Conservation (phyloP, 495 filamentous ascomycete species). For the Aspergillus haitiensis region DNA sequence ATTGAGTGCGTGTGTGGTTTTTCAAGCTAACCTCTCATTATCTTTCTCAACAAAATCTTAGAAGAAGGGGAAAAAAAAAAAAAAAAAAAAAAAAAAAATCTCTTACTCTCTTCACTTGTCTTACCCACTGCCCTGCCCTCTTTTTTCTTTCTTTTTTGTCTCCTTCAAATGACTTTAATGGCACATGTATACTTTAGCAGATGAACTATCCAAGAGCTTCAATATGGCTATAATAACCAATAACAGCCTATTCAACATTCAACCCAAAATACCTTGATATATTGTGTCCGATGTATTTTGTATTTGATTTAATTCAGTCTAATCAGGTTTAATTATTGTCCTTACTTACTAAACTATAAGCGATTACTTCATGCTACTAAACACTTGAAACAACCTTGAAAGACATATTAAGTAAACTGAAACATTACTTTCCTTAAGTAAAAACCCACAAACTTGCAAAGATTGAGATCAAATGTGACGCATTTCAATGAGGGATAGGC, state of each 20-base stretch:
- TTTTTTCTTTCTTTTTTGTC: constrained; percentile 8
- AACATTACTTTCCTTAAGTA: too few relatives aligned
- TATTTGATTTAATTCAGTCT: not conserved
- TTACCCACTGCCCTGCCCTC: not conserved
- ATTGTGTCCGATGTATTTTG: not conserved
- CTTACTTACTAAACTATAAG: not conserved
- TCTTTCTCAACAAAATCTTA: constrained; percentile 9
- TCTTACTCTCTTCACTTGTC: not conserved
- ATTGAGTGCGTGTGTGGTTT: not conserved
- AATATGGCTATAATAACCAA: not conserved
- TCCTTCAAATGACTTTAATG: not conserved
- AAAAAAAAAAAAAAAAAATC: constrained; percentile 4
- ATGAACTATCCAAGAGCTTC: constrained; percentile 1
- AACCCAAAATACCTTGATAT: not conserved
- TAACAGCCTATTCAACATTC: constrained; percentile 3
- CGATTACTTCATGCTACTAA: too few relatives aligned
- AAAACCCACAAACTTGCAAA: not conserved
- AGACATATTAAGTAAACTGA: too few relatives aligned
- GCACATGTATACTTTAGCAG: not conserved
- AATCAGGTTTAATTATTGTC: not conserved
- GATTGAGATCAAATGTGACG: not conserved
- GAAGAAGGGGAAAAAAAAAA: constrained; percentile 4
- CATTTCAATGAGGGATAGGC: not conserved
- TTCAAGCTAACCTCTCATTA: constrained; percentile 3
- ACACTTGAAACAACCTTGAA: too few relatives aligned